Conservation (phyloP, 2,329 filamentous ascomycete genomes). For the Talaromyces sp. region DNA sequence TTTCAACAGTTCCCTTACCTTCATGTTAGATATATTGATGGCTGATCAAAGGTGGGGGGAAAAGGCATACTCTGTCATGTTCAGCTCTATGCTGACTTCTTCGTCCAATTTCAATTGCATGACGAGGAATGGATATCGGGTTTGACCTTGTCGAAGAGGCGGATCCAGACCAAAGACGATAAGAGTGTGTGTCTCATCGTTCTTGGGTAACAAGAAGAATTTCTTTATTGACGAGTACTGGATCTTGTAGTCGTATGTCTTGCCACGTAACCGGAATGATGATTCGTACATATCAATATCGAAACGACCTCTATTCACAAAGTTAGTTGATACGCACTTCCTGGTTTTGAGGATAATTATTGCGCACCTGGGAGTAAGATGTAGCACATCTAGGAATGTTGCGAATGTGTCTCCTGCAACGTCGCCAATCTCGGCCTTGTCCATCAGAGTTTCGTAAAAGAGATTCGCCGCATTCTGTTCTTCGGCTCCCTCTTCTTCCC, state of each 20-base stretch:
- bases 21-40: background rate
- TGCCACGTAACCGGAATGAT: constrained; percentile 93
- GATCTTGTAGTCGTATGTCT: constrained; percentile 99
- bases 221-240: constrained; percentile 98
- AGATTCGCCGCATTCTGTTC: constrained; percentile 93
- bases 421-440: constrained; percentile 98
- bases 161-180: constrained; percentile 93
- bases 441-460: constrained; percentile 98
- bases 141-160: constrained; percentile 92
- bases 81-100: constrained; percentile 91
- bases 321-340: constrained; percentile 11
- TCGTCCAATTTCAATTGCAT: constrained; percentile 99
- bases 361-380: constrained; percentile 81
- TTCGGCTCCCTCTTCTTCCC: constrained; percentile 41
- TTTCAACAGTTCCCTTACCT: constrained; percentile 62
- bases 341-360: constrained; percentile 9
- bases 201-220: constrained; percentile 96
- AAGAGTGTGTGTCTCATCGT: constrained; percentile 94
- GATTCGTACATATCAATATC: constrained; percentile 99
- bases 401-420: constrained; percentile 98
- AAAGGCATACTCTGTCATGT: constrained; percentile 68
- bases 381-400: constrained; percentile 92
- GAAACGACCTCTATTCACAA: constrained; percentile 74
- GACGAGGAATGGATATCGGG: constrained; percentile 93
- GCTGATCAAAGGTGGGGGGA: background rate